phyloP scores from a whole-genome alignment of 2,329 filamentous ascomycete species.

The Cercospora citrullina region DNA sequence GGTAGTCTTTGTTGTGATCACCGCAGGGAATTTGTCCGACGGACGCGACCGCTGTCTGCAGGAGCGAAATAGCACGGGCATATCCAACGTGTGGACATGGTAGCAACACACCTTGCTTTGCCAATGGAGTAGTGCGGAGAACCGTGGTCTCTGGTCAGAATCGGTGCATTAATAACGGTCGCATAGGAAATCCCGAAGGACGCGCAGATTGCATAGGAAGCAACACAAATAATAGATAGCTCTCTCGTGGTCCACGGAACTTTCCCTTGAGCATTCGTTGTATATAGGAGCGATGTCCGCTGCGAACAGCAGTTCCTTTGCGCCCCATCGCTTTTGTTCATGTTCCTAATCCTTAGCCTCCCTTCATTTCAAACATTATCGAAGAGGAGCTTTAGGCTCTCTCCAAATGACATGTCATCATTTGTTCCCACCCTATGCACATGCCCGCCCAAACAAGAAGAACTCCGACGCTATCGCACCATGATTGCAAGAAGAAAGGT shows the following conservation, averaged over 20 bases:
- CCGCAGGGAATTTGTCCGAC: neutral
- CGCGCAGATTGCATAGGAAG: neutral
- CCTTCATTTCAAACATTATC: slow-evolving; percentile 6
- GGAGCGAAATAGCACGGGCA: neutral
- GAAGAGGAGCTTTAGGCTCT: neutral
- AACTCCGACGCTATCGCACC: slow-evolving; percentile 6
- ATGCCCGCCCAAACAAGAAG: neutral
- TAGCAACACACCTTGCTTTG: neutral
- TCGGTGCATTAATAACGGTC: neutral
- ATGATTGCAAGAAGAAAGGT: neutral
- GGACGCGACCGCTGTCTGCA: neutral
- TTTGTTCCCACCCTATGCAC: neutral
- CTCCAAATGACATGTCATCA: neutral
- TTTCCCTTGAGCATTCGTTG: neutral
- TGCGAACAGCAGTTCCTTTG: neutral
- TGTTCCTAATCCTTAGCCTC: neutral
- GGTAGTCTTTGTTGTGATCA: neutral
- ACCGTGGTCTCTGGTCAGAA: neutral
- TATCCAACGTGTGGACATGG: neutral
- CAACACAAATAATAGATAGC: neutral
- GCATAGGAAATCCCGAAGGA: neutral
- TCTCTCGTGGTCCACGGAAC: neutral
- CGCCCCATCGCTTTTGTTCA: neutral
- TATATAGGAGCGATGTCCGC: neutral
- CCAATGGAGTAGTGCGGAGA: slow-evolving; percentile 1